Evolutionary conservation across 2,329 filamentous ascomycete genomes (phyloP).

Genomic region (Ceratocystis albifundus): DNA sequence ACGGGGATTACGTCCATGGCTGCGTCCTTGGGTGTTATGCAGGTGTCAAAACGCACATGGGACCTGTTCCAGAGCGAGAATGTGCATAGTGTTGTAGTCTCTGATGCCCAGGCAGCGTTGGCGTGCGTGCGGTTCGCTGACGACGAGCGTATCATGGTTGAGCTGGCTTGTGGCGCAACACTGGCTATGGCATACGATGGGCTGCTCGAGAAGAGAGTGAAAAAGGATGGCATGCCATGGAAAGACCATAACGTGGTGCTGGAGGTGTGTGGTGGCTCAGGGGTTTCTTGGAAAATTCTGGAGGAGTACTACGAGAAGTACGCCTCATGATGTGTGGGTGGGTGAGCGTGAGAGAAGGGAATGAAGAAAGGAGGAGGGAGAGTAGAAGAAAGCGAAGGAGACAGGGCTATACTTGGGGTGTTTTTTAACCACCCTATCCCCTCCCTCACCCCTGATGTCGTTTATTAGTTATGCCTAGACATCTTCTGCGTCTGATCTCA

Average conservation of each 20-base stretch:
- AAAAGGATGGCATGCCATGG: slow-evolving; percentile 47
- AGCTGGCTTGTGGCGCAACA: slow-evolving; percentile 74
- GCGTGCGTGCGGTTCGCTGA: slow-evolving; percentile 68
- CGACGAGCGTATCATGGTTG: slow-evolving; percentile 69
- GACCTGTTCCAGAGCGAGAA: slow-evolving; percentile 41
- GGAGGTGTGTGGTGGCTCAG: slow-evolving; percentile 70
- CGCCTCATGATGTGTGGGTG: slow-evolving; percentile 12
- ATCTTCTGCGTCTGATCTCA: slow-evolving; percentile 10
- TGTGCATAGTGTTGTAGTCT: slow-evolving; percentile 31
- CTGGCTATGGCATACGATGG: slow-evolving; percentile 53
- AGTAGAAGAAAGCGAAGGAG: background rate
- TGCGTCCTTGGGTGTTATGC: slow-evolving; percentile 59
- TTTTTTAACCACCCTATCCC: background rate
- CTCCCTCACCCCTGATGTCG: background rate
- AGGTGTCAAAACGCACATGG: slow-evolving; percentile 58
- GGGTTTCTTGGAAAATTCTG: slow-evolving; percentile 51
- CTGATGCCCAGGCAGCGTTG: slow-evolving; percentile 59
- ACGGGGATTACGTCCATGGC: slow-evolving; percentile 64
- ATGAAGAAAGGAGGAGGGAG: background rate
- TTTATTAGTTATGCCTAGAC: slow-evolving; percentile 11
- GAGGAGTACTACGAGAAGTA: slow-evolving; percentile 45
- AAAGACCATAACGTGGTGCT: slow-evolving; percentile 63
- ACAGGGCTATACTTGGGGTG: background rate
- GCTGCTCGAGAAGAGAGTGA: slow-evolving; percentile 46
- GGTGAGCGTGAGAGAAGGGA: background rate